Evolutionary conservation across 169 alveolate species (phyloP), one percentile per base, ranked within the genome.

Genomic region (Plasmodium adleri): DNA sequence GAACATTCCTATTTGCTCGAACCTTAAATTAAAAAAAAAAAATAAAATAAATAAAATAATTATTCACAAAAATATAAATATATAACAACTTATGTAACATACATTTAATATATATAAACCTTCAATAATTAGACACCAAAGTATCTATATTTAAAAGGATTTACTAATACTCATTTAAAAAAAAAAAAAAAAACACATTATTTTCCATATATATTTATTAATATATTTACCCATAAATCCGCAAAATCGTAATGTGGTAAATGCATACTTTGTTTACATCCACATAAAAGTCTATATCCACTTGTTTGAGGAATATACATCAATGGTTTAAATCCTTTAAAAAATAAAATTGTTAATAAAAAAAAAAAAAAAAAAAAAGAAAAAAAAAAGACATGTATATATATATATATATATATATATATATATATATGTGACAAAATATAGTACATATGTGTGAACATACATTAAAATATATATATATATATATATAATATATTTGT

Each of bases 201-300:
- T 49, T 39, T 49, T 26, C 6, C 26, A 56, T 26, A 24, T 26
- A 24, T 39, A 13, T 80, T 24, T 32, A 24, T n/a, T 54, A 1
- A 26, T 43, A 8, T 49, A 86, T 94, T 95, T 47, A 94, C 96
- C 97, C 97, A 95, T 68, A 93, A 50, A 72, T 94, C 96, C 2
- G 95, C 56, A 56, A 95, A 95, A 71, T 91, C 95, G 88, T 96
- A 94, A 56, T 92, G 88, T 49, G 97, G 97, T 56, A 93, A 60
- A 22, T 60, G 90, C 10, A 63, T 66, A 52, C 95, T 83, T 88
- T 75, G 83, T 86, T 93, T 95, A 73, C 97, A 95, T 15, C 97
- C 97, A 60, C 96, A 91, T 74, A 95, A 62, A 67, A 95, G 87
- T 93, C 88, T 93, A 67, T 86, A 76, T 22, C 97, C 96, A 56